phyloP scores from a whole-genome alignment of 129 eudicot genomes.

The Erigeron canadensis region DNA sequence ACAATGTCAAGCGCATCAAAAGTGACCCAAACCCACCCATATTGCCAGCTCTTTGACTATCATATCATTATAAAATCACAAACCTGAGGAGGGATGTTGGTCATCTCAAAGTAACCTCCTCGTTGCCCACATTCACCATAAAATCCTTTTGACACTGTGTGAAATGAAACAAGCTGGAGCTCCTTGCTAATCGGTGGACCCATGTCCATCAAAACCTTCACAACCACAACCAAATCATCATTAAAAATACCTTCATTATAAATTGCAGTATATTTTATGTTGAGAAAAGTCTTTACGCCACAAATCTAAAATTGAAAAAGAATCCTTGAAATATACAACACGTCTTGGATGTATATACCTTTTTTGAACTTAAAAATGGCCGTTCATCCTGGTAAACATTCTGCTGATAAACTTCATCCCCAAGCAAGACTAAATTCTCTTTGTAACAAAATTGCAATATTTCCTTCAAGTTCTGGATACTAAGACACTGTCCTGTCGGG shows the following conservation, averaged over 20 bases:
- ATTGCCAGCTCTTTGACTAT: not conserved
- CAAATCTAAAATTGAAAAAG: not conserved
- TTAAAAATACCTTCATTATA: not conserved
- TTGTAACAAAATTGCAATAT: constrained; percentile 69
- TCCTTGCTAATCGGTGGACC: constrained; percentile 81
- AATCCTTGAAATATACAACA: not conserved
- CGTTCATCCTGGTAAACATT: constrained; percentile 96
- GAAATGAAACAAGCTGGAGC: constrained; percentile 87
- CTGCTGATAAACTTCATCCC: constrained; percentile 98
- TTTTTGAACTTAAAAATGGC: constrained; percentile 86
- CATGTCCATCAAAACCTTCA: constrained; percentile 89
- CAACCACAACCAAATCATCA: not conserved
- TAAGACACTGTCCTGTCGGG: constrained; percentile 97
- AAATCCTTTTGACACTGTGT: constrained; percentile 93
- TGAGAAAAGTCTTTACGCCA: not conserved
- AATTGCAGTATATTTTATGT: not conserved
- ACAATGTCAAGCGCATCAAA: not conserved
- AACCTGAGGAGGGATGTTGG: constrained; percentile 90
- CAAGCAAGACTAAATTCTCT: constrained; percentile 76
- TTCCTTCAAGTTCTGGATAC: constrained; percentile 65
- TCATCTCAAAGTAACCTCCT: constrained; percentile 99
- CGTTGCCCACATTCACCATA: constrained; percentile 99
- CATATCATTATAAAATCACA: not conserved
- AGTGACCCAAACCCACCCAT: not conserved
- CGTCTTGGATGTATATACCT: constrained; percentile 53